These are phyloP conservation scores for Umbilicus rupestris DNA, from an alignment of 164 flowering plant species.

Conservation along the genomic window DNA sequence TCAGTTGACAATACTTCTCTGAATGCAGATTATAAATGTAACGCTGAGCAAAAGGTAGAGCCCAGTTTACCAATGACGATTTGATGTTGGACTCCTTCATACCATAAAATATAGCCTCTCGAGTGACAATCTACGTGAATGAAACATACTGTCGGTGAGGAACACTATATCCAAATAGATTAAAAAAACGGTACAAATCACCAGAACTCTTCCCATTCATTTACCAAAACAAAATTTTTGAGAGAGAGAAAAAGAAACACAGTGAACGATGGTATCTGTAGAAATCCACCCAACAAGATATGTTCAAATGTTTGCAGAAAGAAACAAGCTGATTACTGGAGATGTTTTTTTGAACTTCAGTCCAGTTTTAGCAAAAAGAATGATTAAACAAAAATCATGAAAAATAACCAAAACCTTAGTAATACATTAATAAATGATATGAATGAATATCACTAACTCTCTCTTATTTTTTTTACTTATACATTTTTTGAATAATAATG, in stretches of 20 bases:
- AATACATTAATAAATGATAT: not conserved
- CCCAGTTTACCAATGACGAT: slow-evolving; percentile 60
- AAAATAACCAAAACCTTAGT: not conserved
- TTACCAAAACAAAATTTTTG: not conserved
- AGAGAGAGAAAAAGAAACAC: not conserved
- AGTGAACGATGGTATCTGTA: not conserved
- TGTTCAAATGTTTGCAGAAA: not conserved
- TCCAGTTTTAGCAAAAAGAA: too few relatives aligned
- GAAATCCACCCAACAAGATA: not conserved
- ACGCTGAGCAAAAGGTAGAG: slow-evolving; percentile 92
- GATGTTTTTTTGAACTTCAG: too few relatives aligned
- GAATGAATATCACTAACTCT: not conserved
- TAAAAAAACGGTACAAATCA: not conserved
- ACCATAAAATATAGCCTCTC: slow-evolving; percentile 66
- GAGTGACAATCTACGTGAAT: slow-evolving; percentile 55
- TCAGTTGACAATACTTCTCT: slow-evolving; percentile 41
- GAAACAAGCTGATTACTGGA: not conserved
- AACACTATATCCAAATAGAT: not conserved
- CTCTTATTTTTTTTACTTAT: too few relatives aligned
- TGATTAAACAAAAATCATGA: too few relatives aligned
- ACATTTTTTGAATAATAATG: not conserved
- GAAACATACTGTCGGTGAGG: not conserved
- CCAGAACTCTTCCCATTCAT: not conserved
- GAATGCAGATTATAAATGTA: slow-evolving; percentile 49
- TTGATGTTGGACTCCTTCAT: slow-evolving; percentile 31